Base-by-base conservation (phyloP, 2,329 filamentous ascomycete species). In the Tricladium varicosporioides region DNA sequence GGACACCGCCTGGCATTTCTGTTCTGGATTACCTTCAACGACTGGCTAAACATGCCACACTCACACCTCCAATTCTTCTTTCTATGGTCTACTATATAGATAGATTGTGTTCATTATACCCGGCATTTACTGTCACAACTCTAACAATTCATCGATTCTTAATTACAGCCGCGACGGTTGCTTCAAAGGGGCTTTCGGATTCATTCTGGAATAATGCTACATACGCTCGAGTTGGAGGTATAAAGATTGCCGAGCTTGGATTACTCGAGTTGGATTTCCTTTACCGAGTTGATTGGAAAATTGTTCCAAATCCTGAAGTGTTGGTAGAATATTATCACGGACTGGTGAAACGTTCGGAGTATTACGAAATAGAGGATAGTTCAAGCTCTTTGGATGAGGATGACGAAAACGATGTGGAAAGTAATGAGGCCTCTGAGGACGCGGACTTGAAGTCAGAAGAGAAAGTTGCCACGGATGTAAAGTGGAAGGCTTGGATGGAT, bases 51-150 rank as follows among this genome's bases (percentile, higher is more conserved):
- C 94, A 99, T 71, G 94, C 94, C 22, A 97, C 93, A 0, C 80
- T 99, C 2, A 92, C 91, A 5, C 92, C 94, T 11, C 93, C 94
- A 0, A 88, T 99, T 51, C 80, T 99, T n/a, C 83, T 99, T 36
- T 94, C 92, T 65, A 97, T 99, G 91, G 94, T 99, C 56, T 99
- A 95, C 71, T 99, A 97, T 69, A 97, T 99, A 68, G 94, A 99
- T 75, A 87, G 92, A 32, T 81, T 99, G 18, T 99, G 93, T 73
- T 87, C 90, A 10, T 79, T 96, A 58, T 99, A 97, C 71, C 89
- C 91, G 2, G 89, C 93, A 48, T 99, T 99, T 72, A 97, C 92
- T 27, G 95, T 99, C 65, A 96, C 92, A 71, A 96, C 91, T 48
- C 80, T 99, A 16, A 99, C 94, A 0, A 93, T 99, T 2, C 94